These are phyloP conservation scores for Alternaria gansuensis DNA, from an alignment of 2,329 filamentous ascomycete genomes.

Conservation along the genomic window DNA sequence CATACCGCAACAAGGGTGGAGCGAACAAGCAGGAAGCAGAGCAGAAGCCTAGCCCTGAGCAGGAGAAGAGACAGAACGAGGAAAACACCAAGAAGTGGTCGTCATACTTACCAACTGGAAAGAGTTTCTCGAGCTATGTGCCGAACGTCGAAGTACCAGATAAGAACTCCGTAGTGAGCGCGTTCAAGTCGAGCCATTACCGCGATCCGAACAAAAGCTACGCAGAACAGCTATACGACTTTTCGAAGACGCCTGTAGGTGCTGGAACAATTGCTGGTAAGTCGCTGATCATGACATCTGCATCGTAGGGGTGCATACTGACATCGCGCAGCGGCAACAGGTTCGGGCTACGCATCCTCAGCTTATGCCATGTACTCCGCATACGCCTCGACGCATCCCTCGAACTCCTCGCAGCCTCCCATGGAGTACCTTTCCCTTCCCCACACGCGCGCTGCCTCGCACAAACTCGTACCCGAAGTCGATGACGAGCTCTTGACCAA, in stretches of 20 bases:
- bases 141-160: constrained; percentile 51
- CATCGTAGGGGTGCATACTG: not conserved
- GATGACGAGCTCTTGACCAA: constrained; percentile 58
- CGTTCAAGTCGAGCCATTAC: constrained; percentile 57
- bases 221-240: constrained; percentile 60
- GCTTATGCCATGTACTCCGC: constrained; percentile 61
- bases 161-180: constrained; percentile 55
- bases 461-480: constrained; percentile 55
- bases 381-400: constrained; percentile 51
- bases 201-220: constrained; percentile 60
- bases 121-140: constrained; percentile 59
- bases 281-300: constrained; percentile 6
- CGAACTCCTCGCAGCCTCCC: constrained; percentile 46
- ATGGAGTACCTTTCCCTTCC: constrained; percentile 61
- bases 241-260: constrained; percentile 61
- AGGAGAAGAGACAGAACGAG: constrained; percentile 47
- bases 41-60: constrained; percentile 37
- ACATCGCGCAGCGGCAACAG: constrained; percentile 53
- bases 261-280: constrained; percentile 57
- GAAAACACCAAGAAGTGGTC: constrained; percentile 56
- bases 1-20: constrained; percentile 44
- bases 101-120: constrained; percentile 59
- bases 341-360: constrained; percentile 58
- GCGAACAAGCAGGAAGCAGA: constrained; percentile 28
- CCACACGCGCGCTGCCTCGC: constrained; percentile 55